Conservation (phyloP, 495 filamentous ascomycete species). For the Jackrogersella minutella region DNA sequence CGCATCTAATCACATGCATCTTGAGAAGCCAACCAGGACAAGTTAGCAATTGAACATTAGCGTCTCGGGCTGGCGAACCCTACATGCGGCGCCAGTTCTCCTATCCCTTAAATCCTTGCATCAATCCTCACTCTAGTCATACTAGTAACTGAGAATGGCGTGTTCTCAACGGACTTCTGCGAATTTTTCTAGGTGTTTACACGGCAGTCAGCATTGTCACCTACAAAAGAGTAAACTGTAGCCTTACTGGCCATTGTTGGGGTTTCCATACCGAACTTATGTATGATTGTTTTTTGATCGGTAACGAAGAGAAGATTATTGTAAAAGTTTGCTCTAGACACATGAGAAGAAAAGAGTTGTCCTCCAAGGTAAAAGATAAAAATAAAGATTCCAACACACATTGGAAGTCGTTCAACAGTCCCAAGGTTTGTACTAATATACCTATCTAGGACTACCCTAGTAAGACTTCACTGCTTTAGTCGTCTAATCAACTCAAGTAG, state of each 20-base stretch:
- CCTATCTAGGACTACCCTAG: no score
- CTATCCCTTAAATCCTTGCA: slow-evolving; percentile 21
- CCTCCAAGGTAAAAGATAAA: no score
- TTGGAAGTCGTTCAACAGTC: background rate
- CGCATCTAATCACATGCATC: background rate
- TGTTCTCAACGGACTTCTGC: slow-evolving; percentile 23
- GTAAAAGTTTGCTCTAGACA: background rate
- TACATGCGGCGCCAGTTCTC: slow-evolving; percentile 33
- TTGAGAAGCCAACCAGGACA: background rate
- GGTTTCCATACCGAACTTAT: slow-evolving; percentile 1
- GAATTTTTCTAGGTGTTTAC: slow-evolving; percentile 5
- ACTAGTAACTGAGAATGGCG: slow-evolving; percentile 2
- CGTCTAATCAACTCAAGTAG: background rate
- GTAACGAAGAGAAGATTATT: background rate
- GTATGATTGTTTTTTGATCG: background rate
- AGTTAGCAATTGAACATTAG: slow-evolving; percentile 17
- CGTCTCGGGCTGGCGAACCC: slow-evolving; percentile 35
- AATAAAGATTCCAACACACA: no score
- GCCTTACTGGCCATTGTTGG: background rate
- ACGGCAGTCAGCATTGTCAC: background rate
- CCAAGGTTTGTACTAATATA: background rate
- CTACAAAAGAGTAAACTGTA: no score
- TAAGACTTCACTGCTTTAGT: background rate
- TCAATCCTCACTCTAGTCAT: background rate
- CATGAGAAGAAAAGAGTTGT: no score